These are phyloP conservation scores for Saccharum spontaneum DNA, from an alignment of 176 grass and related monocot species.

Conservation along the genomic window DNA sequence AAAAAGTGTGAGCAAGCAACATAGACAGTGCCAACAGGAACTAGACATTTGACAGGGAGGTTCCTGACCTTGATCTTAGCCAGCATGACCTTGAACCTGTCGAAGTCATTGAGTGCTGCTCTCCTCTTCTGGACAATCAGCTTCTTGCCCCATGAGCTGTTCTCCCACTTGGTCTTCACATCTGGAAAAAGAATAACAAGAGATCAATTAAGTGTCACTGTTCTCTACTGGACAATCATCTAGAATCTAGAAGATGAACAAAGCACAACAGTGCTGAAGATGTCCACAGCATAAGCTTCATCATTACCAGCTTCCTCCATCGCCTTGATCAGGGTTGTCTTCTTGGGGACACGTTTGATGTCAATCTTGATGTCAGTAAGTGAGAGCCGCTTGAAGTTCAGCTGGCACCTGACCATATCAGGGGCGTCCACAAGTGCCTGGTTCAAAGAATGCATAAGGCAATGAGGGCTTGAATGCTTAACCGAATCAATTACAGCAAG, in stretches of 20 bases:
- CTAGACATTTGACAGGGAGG: neutral
- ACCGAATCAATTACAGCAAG: neutral
- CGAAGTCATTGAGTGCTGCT: conserved; percentile 83
- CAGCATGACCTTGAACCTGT: conserved; percentile 99
- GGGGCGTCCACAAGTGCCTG: conserved; percentile 95
- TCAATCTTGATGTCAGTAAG: conserved; percentile 59
- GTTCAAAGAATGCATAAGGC: neutral
- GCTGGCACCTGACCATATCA: conserved; percentile 87
- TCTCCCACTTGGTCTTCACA: conserved; percentile 97
- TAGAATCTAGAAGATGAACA: neutral
- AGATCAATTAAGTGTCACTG: neutral
- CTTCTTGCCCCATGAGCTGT: conserved; percentile 97
- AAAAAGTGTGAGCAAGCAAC: neutral
- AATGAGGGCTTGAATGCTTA: neutral
- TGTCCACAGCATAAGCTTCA: neutral
- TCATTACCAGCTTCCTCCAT: conserved; percentile 57
- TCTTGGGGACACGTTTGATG: conserved; percentile 55
- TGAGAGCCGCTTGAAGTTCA: conserved; percentile 88
- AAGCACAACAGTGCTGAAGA: neutral
- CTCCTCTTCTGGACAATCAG: conserved; percentile 97
- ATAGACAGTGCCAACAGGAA: neutral
- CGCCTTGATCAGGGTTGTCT: conserved; percentile 43
- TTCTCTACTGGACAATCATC: conserved; percentile 65
- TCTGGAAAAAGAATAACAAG: conserved; percentile 44
- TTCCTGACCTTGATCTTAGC: conserved; percentile 79